Evolutionary conservation across 2,329 filamentous ascomycete species (phyloP).

Genomic region (Hypoxylon sp.): DNA sequence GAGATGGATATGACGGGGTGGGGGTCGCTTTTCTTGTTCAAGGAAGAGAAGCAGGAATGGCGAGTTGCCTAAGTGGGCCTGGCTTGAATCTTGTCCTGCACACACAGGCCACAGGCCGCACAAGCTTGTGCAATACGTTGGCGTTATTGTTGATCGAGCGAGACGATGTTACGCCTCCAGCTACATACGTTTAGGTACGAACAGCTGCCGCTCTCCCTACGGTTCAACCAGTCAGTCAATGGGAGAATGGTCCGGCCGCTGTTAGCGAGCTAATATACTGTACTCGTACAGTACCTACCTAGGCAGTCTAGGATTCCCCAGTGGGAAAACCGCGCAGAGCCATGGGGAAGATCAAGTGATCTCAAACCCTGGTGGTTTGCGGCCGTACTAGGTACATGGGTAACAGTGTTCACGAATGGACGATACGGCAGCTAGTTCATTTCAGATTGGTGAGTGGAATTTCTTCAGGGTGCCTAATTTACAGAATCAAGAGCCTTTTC

Average conservation of each 20-base stretch:
- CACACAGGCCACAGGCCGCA: no score
- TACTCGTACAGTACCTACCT: no score
- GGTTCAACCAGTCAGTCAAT: no score
- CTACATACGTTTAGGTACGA: no score
- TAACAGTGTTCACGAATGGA: background rate
- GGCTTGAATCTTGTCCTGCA: slow-evolving; percentile 8
- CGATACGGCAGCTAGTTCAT: no score
- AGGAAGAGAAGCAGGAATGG: slow-evolving; percentile 11
- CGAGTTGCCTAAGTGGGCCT: slow-evolving; percentile 31
- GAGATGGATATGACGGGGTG: slow-evolving; percentile 17
- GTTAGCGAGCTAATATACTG: background rate
- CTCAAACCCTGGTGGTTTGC: slow-evolving; percentile 9
- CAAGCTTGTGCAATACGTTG: slow-evolving; percentile 7
- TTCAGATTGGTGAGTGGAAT: slow-evolving; percentile 28
- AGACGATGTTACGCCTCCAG: no score
- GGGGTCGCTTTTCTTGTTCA: slow-evolving; percentile 9
- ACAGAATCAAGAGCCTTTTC: no score
- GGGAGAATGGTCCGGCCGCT: background rate
- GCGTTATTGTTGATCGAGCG: no score
- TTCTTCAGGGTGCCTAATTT: slow-evolving; percentile 20
- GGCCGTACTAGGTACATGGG: slow-evolving; percentile 5
- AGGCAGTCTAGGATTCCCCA: no score
- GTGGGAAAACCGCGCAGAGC: slow-evolving; percentile 34
- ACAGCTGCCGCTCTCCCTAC: no score
- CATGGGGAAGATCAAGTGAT: slow-evolving; percentile 30